A percentile compares a stretch with the other conserved stretches of the same genome.
Conservation (phyloP, 2,329 filamentous ascomycete genomes). For the Fusarium denticulatum region DNA sequence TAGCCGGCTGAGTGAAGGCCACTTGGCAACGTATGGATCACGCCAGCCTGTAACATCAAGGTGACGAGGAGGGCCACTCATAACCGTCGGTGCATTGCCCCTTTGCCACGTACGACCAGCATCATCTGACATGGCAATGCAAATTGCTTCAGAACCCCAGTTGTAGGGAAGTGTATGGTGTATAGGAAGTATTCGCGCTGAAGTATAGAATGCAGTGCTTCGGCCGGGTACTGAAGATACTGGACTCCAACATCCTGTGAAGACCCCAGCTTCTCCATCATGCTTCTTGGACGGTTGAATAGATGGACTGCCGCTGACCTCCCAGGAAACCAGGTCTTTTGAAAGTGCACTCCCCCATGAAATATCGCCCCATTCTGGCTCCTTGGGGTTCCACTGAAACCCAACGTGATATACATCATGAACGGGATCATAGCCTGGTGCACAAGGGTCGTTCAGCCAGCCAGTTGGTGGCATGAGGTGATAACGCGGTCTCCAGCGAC, state of each 20-base stretch:
- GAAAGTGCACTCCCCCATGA: not conserved
- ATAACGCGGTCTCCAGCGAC: not conserved
- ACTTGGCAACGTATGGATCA: not conserved
- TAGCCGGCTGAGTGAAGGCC: not conserved
- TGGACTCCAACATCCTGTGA: not conserved
- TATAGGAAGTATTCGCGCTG: not conserved
- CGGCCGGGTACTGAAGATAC: not conserved
- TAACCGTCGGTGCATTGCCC: fast-evolving
- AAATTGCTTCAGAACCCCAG: not conserved
- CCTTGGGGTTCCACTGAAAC: not conserved
- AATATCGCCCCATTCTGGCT: not conserved
- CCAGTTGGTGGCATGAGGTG: not conserved
- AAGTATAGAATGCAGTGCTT: not conserved
- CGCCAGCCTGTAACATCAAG: not conserved
- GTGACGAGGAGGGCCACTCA: not conserved
- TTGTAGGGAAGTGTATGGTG: not conserved
- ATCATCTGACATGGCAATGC: not conserved
- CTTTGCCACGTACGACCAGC: not conserved
- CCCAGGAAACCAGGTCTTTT: not conserved
- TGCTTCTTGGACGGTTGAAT: not conserved
- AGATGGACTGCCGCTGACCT: not conserved
- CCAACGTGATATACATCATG: not conserved
- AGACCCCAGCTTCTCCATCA: not conserved
- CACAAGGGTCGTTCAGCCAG: not conserved
- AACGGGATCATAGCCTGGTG: not conserved